A percentile compares a stretch with the other conserved stretches of the same genome.
Conservation (phyloP, 2,329 filamentous ascomycete genomes). For the Raffaelea ambrosiae region DNA sequence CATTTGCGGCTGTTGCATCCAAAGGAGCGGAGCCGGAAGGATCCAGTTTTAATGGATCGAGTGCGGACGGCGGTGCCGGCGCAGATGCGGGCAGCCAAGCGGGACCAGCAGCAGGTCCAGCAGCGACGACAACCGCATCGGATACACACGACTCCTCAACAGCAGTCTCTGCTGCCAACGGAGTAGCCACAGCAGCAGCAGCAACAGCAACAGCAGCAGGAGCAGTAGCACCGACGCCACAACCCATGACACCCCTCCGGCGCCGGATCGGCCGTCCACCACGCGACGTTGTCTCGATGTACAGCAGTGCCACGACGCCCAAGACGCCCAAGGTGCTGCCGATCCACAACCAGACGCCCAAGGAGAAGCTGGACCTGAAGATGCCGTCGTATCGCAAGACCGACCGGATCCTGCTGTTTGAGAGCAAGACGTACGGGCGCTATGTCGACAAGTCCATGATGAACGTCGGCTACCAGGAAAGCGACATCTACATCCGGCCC, state of each 20-base stretch:
- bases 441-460: slow-evolving; percentile 97
- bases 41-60: not conserved
- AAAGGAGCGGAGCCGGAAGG: not conserved
- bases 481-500: slow-evolving; percentile 75
- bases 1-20: not conserved
- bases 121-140: not conserved
- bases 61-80: not conserved
- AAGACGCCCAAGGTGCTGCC: slow-evolving; percentile 60
- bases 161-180: not conserved
- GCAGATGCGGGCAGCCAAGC: not conserved
- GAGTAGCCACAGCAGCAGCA: slow-evolving; percentile 20
- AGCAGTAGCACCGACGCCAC: slow-evolving; percentile 16
- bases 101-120: not conserved
- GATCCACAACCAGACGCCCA: slow-evolving; percentile 70
- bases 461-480: slow-evolving; percentile 92
- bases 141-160: not conserved
- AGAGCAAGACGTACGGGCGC: slow-evolving; percentile 77
- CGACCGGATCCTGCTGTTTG: slow-evolving; percentile 72
- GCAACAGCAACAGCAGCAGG: slow-evolving; percentile 28
- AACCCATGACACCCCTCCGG: slow-evolving; percentile 15
- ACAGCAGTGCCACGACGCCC: slow-evolving; percentile 32
- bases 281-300: slow-evolving; percentile 33
- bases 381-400: slow-evolving; percentile 66
- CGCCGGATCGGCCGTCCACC: slow-evolving; percentile 35
- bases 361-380: slow-evolving; percentile 70